phyloP scores from a whole-genome alignment of 2,329 filamentous ascomycete species.

The Knoxdaviesia capensis region DNA sequence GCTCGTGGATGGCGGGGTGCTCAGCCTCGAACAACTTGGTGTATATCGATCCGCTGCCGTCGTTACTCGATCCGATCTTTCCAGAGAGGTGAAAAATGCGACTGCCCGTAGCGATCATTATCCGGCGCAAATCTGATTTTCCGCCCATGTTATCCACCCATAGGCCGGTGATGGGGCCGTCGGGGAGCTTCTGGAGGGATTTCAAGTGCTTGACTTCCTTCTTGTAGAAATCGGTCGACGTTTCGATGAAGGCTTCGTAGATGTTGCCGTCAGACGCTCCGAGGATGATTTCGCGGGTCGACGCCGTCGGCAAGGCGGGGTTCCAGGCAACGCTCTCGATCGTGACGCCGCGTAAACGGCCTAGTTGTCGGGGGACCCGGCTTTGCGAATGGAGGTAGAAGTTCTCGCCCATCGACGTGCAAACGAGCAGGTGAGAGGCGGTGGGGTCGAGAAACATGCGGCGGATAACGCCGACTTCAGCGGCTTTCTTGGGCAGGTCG shows the following conservation, averaged over 20 bases:
- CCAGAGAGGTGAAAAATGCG: conserved; percentile 67
- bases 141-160: conserved; percentile 59
- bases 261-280: conserved; percentile 87
- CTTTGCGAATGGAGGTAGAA: conserved; percentile 96
- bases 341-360: conserved; percentile 63
- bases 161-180: conserved; percentile 67
- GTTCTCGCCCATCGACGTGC: conserved; percentile 82
- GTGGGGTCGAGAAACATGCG: conserved; percentile 96
- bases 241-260: conserved; percentile 90
- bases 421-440: conserved; percentile 81
- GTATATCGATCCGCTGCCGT: conserved; percentile 73
- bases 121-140: conserved; percentile 50
- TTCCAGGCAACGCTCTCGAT: conserved; percentile 93
- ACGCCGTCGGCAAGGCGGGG: conserved; percentile 76
- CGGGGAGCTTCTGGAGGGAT: conserved; percentile 59
- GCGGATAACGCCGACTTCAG: conserved; percentile 79
- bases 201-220: conserved; percentile 88
- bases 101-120: conserved; percentile 62
- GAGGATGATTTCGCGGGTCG: conserved; percentile 81
- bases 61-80: conserved; percentile 51
- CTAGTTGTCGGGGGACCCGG: conserved; percentile 63
- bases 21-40: conserved; percentile 76
- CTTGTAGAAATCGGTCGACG: conserved; percentile 82
- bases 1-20: conserved; percentile 56
- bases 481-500: conserved; percentile 81